Evolutionary conservation across 1,284 basidiomycete genomes (phyloP).

Genomic region (Ceratorhiza oryzae-sativae): DNA sequence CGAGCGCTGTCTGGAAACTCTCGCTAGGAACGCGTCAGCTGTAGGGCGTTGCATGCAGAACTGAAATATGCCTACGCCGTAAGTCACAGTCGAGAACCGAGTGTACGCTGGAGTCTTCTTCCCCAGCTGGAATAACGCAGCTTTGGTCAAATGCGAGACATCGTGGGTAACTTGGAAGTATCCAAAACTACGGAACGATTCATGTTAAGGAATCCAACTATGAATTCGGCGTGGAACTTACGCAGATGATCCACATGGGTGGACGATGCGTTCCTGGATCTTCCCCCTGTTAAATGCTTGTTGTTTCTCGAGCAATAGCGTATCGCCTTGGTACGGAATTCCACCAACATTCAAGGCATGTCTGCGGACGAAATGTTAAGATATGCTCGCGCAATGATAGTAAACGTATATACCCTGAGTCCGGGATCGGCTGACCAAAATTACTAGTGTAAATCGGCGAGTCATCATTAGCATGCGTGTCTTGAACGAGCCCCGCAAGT

Average conservation of each 20-base stretch:
- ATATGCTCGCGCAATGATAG: neutral
- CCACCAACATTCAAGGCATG: constrained; percentile 50
- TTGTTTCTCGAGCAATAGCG: constrained; percentile 50
- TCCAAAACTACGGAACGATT: constrained; percentile 13
- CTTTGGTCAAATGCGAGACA: constrained; percentile 79
- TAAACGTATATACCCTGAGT: constrained; percentile 42
- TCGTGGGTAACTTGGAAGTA: constrained; percentile 70
- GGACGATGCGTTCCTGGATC: constrained; percentile 49
- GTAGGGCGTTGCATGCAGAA: neutral
- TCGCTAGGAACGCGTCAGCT: constrained; percentile 56
- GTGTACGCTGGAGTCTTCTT: constrained; percentile 73
- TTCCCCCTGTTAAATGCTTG: constrained; percentile 50
- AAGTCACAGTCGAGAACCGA: constrained; percentile 82
- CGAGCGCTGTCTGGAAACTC: constrained; percentile 91
- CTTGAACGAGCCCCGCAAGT: constrained; percentile 48
- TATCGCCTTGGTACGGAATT: constrained; percentile 49
- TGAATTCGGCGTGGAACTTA: constrained; percentile 38
- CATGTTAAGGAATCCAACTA: neutral
- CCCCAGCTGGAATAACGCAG: constrained; percentile 66
- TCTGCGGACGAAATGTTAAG: constrained; percentile 15
- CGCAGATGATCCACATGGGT: constrained; percentile 49
- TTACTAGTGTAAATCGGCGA: constrained; percentile 49
- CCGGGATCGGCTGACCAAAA: constrained; percentile 49
- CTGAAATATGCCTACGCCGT: constrained; percentile 46
- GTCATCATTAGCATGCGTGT: constrained; percentile 47